Evolutionary conservation across 2,329 filamentous ascomycete genomes (phyloP), one percentile per base, ranked within the genome.

Genomic region (Colletotrichum australisinense): DNA sequence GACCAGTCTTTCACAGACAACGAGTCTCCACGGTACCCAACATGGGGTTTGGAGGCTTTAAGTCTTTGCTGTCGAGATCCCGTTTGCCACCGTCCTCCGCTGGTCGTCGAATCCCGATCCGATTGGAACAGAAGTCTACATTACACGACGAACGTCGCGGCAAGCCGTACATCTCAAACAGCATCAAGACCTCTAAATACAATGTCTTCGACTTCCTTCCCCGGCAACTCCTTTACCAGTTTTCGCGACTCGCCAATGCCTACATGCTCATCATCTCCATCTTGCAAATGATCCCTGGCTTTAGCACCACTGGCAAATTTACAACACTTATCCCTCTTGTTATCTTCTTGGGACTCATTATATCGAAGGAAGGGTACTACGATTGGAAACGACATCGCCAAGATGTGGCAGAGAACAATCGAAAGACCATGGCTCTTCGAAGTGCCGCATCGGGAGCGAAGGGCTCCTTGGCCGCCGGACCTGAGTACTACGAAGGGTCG

Each of bases 351-450:
- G 86, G 91, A 42, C 86, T 97, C 72, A 97, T 94, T 0, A 94
- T 97, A 78, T 87, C 88, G 30, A 97, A 97, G 80, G 95, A 97
- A 84, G 95, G 94, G 0, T 97, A 94, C 77, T 95, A 97, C 80
- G 95, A 97, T 81, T 92, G 93, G 78, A 90, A 93, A 77, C 88
- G 95, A 74, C 93, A 97, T 82, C 89, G 93, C 19, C 86, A 97
- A 63, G 95, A 97, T 79, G 94, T 93, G 77, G 89, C 93, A 22
- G 95, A 97, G 82, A 97, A 97, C 65, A 67, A 67, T 30, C 55
- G 56, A 4, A 2, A 52, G 24, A 22, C 65, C 1, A 30, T 62
- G 14, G 65, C 22, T 28, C 60, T 71, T 26, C 65, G 65, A 3
- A 59, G 26, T 38, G 65, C 56, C 24, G 56, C 56, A 16, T 1